Base-by-base conservation (phyloP, 495 filamentous ascomycete species). In the Terfezia boudieri region DNA sequence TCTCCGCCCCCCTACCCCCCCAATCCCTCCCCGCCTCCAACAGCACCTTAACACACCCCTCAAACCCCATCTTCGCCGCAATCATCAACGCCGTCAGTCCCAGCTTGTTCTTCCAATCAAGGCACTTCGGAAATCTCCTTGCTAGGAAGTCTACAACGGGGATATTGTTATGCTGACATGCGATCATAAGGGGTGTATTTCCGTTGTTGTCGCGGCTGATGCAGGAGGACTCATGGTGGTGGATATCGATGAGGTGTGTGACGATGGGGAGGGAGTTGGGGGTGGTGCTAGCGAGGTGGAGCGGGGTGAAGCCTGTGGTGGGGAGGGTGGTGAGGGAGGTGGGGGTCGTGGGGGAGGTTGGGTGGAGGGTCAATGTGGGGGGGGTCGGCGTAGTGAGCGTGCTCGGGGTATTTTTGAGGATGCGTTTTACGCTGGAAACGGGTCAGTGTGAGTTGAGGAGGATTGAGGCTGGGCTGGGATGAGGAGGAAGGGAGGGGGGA, bases 381-480 rank as follows among this genome's bases (percentile, higher is more conserved):
- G 62, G 73, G 71, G 65, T 86, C 82, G 1, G 83, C 81, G 64
- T 86, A 84, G 61, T 76, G 76, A 90, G 71, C 54, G 76, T 72
- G 52, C 66, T 57, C 0, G 78, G 81, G 60, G 86, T 75, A 60
- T 78, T 79, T 55, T 72, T 72, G 53, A 88, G 71, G 64, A 90
- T 82, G 64, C 84, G 81, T 56, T 72, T 66, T 57, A 83, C 81
- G 41, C 60, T 62, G 32, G 17, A 17, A 26, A 36, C 16, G 38
- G 16, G 50, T 14, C 8, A 14, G 41, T 46, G 41, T 46, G 12
- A 20, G 41, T 46, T 46, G 41, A 14, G 26, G 26, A 32, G 7
- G 2, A 32, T 7, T 32, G 26, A 32, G 26, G 26, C n/a, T 17
- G 37, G 49, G 46, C 52, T 36, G 49, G 55, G 32, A 52, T 36